These are phyloP conservation scores for Nitzschia sp. DNA, from an alignment of 108 stramenopile genomes.

Conservation along the genomic window DNA sequence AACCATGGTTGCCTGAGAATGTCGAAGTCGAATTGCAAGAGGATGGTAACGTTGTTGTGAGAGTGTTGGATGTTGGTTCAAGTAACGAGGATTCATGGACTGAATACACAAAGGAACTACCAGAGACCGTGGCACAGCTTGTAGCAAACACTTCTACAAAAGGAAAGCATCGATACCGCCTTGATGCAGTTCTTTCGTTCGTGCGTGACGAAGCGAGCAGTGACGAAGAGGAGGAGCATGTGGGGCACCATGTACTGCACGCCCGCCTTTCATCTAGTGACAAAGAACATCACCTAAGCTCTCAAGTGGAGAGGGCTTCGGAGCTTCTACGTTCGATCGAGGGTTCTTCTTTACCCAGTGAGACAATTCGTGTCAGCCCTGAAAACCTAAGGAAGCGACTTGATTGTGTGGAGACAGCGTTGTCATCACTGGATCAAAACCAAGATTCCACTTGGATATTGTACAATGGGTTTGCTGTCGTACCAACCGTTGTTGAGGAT, in stretches of 20 bases:
- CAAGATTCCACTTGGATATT: constrained; percentile 57
- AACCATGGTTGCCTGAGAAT: constrained; percentile 69
- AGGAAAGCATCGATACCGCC: constrained; percentile 49
- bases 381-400: constrained; percentile 17
- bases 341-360: constrained; percentile 1
- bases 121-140: constrained; percentile 37
- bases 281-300: constrained; percentile 36
- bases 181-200: constrained; percentile 65
- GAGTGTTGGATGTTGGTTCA: constrained; percentile 36
- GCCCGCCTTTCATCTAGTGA: constrained; percentile 45
- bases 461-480: constrained; percentile 76
- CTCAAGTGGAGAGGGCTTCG: constrained; percentile 29
- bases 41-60: constrained; percentile 58
- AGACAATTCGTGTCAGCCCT: constrained; percentile 6
- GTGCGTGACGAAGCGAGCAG: constrained; percentile 32
- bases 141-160: constrained; percentile 14
- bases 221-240: constrained; percentile 14
- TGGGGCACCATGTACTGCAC: constrained; percentile 79
- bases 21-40: constrained; percentile 69
- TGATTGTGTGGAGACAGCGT: constrained; percentile 4
- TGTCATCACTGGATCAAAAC: constrained; percentile 10
- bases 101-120: constrained; percentile 39
- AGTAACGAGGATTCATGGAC: constrained; percentile 45
- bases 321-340: constrained; percentile 2
- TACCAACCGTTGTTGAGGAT: constrained; percentile 58